Evolutionary conservation across 1,284 basidiomycete genomes (phyloP), one percentile per base, ranked within the genome.

Genomic region (Microbotryum scabiosae): DNA sequence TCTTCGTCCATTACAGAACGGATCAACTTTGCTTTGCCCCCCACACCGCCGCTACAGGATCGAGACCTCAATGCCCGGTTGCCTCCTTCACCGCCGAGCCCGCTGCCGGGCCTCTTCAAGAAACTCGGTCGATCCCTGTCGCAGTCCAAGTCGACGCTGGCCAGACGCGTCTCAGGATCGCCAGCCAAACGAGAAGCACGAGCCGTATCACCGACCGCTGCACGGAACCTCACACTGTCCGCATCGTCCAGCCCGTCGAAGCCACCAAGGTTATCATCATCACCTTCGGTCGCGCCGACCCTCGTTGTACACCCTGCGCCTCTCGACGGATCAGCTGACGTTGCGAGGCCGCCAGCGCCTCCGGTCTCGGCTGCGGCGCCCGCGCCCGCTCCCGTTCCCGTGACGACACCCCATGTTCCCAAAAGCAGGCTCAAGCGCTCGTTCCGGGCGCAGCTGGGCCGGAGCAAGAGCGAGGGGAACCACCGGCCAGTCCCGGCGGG

Each of bases 391-490:
- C 14, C 9, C 14, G 14, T 12, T 41, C 36, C 36, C 36, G 36
- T 18, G 36, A 41, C 36, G 36, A 41, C 36, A 18, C 4, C 36
- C 10, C 36, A 16, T 41, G 36, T 41, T 41, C 4, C 36, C 12
- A 41, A 41, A 41, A 41, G 8, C 16, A 18, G 50, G 8, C 56
- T 60, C 1, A 51, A 49, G 44, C 46, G 57, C 21, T 57, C 54
- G 4, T 26, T 56, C 28, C 36, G 57, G 23, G 57, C 21, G 10
- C 36, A 41, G 16, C 32, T 66, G 21, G 49, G 65, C 3, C 54
- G 65, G 25, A 59, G 54, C 8, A 54, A 49, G 55, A 61, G 59
- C 32, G 65, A 66, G n/a, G 65, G 57, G 10, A 54, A 56, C 30
- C 36, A 43, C 14, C 12, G 41, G 12, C 23, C 20, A 23, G 43